These are phyloP conservation scores for Alternaria gaisen DNA, from an alignment of 2,329 filamentous ascomycete species.

Conservation along the genomic window DNA sequence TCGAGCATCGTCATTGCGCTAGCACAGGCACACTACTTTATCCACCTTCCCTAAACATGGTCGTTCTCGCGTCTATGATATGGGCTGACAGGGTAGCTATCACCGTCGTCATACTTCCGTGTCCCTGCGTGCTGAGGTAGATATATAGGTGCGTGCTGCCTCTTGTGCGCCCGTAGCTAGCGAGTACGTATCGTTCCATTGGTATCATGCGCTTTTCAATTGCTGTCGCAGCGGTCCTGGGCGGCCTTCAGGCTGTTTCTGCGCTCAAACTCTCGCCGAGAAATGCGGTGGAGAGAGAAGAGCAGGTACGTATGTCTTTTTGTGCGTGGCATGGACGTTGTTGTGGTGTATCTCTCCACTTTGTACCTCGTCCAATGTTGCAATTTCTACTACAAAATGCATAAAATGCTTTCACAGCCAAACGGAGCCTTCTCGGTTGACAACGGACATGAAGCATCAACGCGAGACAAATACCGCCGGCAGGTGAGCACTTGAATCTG, in stretches of 20 bases:
- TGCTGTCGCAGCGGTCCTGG: conserved; percentile 32
- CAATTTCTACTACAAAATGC: neutral
- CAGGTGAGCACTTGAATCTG: neutral
- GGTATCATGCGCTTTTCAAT: conserved; percentile 38
- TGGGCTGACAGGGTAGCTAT: conserved; percentile 11
- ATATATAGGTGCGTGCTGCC: conserved; percentile 13
- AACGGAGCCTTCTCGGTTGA: neutral
- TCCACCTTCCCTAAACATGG: conserved; percentile 41
- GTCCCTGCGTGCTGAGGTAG: neutral
- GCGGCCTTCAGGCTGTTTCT: conserved; percentile 34
- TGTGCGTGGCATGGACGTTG: neutral
- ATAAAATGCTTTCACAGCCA: neutral
- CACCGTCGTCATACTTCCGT: neutral
- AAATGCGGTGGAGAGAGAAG: conserved; percentile 27
- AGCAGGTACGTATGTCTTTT: conserved; percentile 30
- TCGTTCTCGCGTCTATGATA: conserved; percentile 17
- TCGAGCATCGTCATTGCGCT: conserved; percentile 25
- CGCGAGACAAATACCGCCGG: neutral
- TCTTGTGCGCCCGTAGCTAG: neutral
- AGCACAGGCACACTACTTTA: conserved; percentile 24
- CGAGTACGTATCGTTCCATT: conserved; percentile 8
- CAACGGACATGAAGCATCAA: neutral
- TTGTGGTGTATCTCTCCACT: neutral
- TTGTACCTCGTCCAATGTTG: neutral
- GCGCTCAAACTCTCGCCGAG: conserved; percentile 33